Evolutionary conservation across 805 yeast species (phyloP), one percentile per base, ranked within the genome.

Genomic region (Naumovozyma dairenensis): DNA sequence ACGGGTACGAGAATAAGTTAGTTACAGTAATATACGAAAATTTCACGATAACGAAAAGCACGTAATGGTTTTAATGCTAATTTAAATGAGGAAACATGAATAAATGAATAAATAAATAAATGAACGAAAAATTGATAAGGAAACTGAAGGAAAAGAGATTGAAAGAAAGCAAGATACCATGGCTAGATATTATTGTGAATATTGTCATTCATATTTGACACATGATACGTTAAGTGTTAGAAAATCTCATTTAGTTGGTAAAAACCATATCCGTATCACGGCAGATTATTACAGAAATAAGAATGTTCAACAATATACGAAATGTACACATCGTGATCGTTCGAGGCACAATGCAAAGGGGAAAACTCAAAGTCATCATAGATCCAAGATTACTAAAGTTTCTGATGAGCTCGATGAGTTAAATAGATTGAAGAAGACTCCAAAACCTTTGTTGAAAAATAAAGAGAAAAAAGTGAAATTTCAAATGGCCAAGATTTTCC

Each of bases 141-240:
- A n/a, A n/a, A n/a, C n/a, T n/a, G 26, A 6, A 20, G 26, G 26
- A 24, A 10, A 24, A 24, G 16, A 25, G 2, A 29, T 18, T 16
- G 28, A 29, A 13, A 19, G 30, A 25, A 28, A 12, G 18, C 10
- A 13, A 16, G 13, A 1, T 5, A 31, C 26, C 12, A 76, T 79
- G 86, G 79, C 76, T 3, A 71, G 77, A 42, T 81, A 77, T 55
- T 80, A 78, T 59, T 85, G 95, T 57, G 92, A 80, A 45, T 85
- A 84, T 53, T 85, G 95, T 54, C 75, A 75, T 50, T 74, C 85
- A 14, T 79, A 80, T 47, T 62, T 86, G 37, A 85, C 95, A 1
- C 95, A 85, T 53, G 94, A 84, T 57, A 80, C 92, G n/a, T 64
- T 74, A 46, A 80, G 92, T 60, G 95, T 85, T 35, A 61, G 94